Percentiles rank a stretch among this genome's conserved stretches.
These are phyloP conservation scores for Microsporum audouinii DNA, from an alignment of 2,329 filamentous ascomycete genomes.

Conservation along the genomic window DNA sequence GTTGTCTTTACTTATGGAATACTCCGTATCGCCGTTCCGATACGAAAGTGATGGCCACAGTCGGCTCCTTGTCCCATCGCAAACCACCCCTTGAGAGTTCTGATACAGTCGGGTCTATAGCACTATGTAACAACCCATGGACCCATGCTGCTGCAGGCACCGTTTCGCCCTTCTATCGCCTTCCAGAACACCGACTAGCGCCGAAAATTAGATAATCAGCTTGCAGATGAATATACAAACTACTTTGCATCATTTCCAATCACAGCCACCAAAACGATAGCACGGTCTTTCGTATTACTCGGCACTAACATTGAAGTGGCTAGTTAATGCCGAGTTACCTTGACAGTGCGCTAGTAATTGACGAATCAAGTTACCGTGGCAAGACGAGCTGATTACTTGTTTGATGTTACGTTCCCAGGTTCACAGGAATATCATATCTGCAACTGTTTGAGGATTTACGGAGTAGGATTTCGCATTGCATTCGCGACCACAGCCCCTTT, in stretches of 20 bases:
- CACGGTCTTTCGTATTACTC: slow-evolving; percentile 3
- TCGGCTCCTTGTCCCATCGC: slow-evolving; percentile 3
- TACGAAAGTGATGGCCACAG: background rate
- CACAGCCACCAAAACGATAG: background rate
- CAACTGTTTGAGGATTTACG: background rate
- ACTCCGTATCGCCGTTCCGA: slow-evolving; percentile 1
- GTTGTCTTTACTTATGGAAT: background rate
- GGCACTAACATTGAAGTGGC: background rate
- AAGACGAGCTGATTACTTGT: slow-evolving; percentile 1
- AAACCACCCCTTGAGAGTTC: slow-evolving; percentile 1
- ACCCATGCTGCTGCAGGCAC: slow-evolving; percentile 3
- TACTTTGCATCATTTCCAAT: slow-evolving; percentile 1
- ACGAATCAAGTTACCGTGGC: background rate
- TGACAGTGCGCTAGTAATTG: background rate
- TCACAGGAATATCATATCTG: background rate
- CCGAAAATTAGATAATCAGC: background rate
- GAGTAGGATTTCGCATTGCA: slow-evolving; percentile 2
- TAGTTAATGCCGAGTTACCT: background rate
- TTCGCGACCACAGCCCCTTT: background rate
- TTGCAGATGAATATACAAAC: background rate
- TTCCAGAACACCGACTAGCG: background rate
- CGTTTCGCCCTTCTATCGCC: slow-evolving; percentile 1
- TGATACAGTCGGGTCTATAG: background rate
- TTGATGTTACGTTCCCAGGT: background rate
- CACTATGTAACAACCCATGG: background rate